Base-by-base conservation (phyloP, 108 stramenopile genomes). In the Mediolabrus comicus region DNA sequence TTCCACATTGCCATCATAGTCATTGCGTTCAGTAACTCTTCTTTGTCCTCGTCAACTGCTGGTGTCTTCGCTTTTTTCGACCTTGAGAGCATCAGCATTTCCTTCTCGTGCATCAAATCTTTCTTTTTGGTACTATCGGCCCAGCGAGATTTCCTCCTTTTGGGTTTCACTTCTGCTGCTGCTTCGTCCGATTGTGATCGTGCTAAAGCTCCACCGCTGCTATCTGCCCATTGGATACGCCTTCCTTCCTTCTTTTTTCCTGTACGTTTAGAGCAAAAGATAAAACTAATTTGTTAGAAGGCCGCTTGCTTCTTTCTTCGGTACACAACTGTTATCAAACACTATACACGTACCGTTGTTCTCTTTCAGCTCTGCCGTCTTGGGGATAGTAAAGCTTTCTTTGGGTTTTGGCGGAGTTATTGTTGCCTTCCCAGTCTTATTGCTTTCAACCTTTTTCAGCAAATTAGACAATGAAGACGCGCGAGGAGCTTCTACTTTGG, bases 161-260 rank as follows among this genome's bases (percentile, higher is more conserved):
- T 14, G 14, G 46, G 32, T n/a, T 38, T 12, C 53, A 64, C 49
- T 16, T 22, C 59, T 53, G 8, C n/a, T 32, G 73, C 72, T 19
- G 52, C 51, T 59, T 41, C 80, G 41, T 24, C 61, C 54, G 38
- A 71, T 9, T 74, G 67, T 52, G 85, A 54, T 9, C 75, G 60
- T 25, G 72, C 61, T 41, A 94, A 68, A 11, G 66, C 67, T 8
- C 88, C 83, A 25, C 92, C 93, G 49, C 83, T 86, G 55, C 80
- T 83, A 65, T 95, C 93, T 16, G 82, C 76, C 90, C 90, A 95
- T 59, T 87, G 90, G 14, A 95, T 87, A 13, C 84, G 79, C 51
- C 84, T 83, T 24, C 56, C 53, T 17, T 69, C 59, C 68, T 82
- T 77, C 73, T 69, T 63, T 11, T 16, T 38, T 41, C 24, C 26